Evolutionary conservation across 2,329 filamentous ascomycete species (phyloP).

Genomic region (Diaporthe citri): DNA sequence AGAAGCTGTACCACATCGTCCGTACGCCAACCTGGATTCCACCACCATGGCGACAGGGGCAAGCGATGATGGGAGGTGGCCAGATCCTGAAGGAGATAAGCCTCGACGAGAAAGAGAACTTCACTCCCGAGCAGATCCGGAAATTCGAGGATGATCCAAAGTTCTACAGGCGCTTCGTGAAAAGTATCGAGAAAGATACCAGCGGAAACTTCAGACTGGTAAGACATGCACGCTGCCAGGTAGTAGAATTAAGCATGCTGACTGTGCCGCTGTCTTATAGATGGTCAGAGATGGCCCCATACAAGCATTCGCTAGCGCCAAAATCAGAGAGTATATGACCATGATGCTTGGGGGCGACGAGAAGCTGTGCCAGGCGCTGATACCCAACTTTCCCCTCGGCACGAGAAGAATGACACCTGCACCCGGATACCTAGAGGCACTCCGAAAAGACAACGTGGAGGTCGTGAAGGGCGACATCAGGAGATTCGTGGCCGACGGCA

Average conservation of each 20-base stretch:
- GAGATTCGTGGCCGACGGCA: slow-evolving; percentile 60
- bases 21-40: slow-evolving; percentile 58
- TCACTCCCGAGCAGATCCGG: slow-evolving; percentile 58
- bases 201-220: slow-evolving; percentile 59
- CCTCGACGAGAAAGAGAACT: slow-evolving; percentile 58
- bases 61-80: slow-evolving; percentile 53
- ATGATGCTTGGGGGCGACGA: slow-evolving; percentile 61
- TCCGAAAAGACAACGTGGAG: slow-evolving; percentile 61
- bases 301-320: slow-evolving; percentile 56
- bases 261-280: slow-evolving; percentile 43
- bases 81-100: slow-evolving; percentile 54
- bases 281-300: slow-evolving; percentile 55
- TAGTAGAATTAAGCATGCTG: not conserved
- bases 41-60: slow-evolving; percentile 51
- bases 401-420: slow-evolving; percentile 65
- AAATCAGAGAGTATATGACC: slow-evolving; percentile 61
- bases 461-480: slow-evolving; percentile 61
- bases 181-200: slow-evolving; percentile 59
- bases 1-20: slow-evolving; percentile 55
- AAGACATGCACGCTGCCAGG: slow-evolving; percentile 38
- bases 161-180: slow-evolving; percentile 61
- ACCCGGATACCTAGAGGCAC: slow-evolving; percentile 61
- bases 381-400: slow-evolving; percentile 63
- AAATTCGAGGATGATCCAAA: slow-evolving; percentile 60
- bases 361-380: slow-evolving; percentile 62